Evolutionary conservation across 345 rosid genomes (phyloP), one percentile per base, ranked within the genome.

Genomic region (Turritis glabra): DNA sequence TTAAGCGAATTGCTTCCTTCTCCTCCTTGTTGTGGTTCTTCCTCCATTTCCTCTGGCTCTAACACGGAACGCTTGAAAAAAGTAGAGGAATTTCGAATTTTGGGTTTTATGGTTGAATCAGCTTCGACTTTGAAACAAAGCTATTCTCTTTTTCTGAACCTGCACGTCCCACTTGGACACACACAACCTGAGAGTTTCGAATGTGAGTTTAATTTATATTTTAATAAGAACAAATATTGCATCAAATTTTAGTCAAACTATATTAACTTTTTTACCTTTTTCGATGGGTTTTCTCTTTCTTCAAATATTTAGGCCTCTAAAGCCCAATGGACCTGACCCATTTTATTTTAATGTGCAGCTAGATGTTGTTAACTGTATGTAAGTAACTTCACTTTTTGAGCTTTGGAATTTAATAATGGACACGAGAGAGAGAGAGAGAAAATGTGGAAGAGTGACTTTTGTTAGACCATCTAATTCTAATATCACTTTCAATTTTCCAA

Each of bases 1-100:
- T 86, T 86, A 25, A 69, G 83, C 40, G 73, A 72, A 38, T 78
- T 62, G 65, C 46, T 43, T 69, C 8, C 37, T 70, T 25, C 66
- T 25, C 60, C 53, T 32, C 32, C 59, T 43, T 53, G 32, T 46
- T 37, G 17, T 57, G 46, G 64, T 14, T 60, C 69, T 69, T 55
- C 73, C 43, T 67, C 46, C 29, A 19, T 69, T 69, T 3, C 68
- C 23, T 69, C 80, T 5, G 23, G 38, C 69, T 69, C 75, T 18
- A 76, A 19, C 29, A 59, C 11, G 2, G 73, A 53, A 64, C 74
- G 75, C 83, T 68, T 77, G 71, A 51, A 51, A 14, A 25, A 18
- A 6, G 32, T 5, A 23, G 26, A 12, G 17, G 30, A 27, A 43
- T 63, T 63, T 64, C 69, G 58, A 32, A 8, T 19, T 14, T 48